Percentiles rank a stretch among this genome's conserved stretches.
Evolutionary conservation across 202 grass and related monocot species (phyloP).

Genomic region (Musa balbisiana): DNA sequence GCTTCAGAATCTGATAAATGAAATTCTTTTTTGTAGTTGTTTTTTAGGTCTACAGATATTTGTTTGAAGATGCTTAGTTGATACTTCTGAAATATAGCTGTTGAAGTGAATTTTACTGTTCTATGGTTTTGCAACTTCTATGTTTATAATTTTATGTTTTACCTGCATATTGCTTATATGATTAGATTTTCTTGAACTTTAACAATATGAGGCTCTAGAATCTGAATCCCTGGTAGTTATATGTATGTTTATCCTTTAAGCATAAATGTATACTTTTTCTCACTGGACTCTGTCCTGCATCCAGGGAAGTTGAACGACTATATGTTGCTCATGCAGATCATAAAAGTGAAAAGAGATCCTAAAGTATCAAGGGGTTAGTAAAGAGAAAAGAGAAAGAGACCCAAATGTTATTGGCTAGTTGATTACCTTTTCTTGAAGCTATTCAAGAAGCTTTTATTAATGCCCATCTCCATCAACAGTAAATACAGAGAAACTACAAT

Average conservation of each 20-base stretch:
- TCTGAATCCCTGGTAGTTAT: background rate
- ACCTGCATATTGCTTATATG: no score
- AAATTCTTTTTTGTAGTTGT: no score
- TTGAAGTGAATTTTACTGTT: no score
- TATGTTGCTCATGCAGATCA: conserved; percentile 25
- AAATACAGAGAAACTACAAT: conserved; percentile 21
- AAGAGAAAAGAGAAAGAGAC: conserved; percentile 29
- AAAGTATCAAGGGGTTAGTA: conserved; percentile 22
- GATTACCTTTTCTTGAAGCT: conserved; percentile 12
- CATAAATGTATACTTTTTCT: conserved; percentile 2
- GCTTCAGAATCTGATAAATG: no score
- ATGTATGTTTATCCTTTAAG: background rate
- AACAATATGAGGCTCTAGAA: conserved; percentile 4
- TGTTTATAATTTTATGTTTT: no score
- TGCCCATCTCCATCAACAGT: conserved; percentile 14
- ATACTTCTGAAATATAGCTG: no score
- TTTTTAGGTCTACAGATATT: no score
- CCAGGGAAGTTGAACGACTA: conserved; percentile 17
- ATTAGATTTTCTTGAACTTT: background rate
- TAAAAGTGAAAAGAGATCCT: conserved; percentile 23
- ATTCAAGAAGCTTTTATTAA: conserved; percentile 14
- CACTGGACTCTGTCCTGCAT: background rate
- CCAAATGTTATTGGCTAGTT: conserved; percentile 19
- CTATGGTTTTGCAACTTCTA: no score
- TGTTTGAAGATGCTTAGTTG: no score